Evolutionary conservation across 108 stramenopile species (phyloP), one percentile per base, ranked within the genome.

Genomic region (Pseudonitzschia pungens): DNA sequence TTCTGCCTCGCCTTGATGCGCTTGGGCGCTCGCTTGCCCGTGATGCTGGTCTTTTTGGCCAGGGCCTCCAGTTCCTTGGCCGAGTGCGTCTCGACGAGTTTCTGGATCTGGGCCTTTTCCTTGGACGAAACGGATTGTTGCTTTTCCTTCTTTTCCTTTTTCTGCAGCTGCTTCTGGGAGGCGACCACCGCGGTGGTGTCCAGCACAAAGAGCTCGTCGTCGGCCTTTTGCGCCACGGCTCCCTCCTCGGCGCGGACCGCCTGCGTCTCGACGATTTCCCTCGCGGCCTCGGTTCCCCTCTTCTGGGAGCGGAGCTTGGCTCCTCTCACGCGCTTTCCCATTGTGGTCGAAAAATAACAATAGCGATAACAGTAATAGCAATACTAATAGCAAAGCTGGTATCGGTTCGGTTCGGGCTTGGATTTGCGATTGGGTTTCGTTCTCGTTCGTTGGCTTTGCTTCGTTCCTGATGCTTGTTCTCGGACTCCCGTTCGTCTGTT

Each of bases 171-270:
- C 29, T 75, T 81, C 31, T 65, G 79, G 36, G 70, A 57, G 2
- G 73, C 70, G 36, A 55, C 52, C 4, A 77, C 65, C 42, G 68
- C 81, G 4, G 78, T 72, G 6, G 89, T 94, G 52, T 94, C 93
- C 29, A 94, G 29, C 15, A 89, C 86, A 72, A 94, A 94, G 11
- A 94, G 73, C 15, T 92, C 89, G 24, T 89, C 85, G 69, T 94
- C 81, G 58, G 76, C 54, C 68, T 85, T 83, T 73, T 70, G 54
- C 10, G 65, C 66, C 18, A 90, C 72, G 14, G 66, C 70, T 58
- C 77, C 53, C 54, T 77, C 78, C 41, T 85, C 87, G n/a, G 73
- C 74, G 4, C 76, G 56, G 31, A 83, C 80, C 2, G 87, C 83
- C 27, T 71, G 66, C 16, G 73, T 71, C 29, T 90, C 86, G 50